Evolutionary conservation across 2,329 filamentous ascomycete genomes (phyloP).

Genomic region (Curvularia verruculosa): DNA sequence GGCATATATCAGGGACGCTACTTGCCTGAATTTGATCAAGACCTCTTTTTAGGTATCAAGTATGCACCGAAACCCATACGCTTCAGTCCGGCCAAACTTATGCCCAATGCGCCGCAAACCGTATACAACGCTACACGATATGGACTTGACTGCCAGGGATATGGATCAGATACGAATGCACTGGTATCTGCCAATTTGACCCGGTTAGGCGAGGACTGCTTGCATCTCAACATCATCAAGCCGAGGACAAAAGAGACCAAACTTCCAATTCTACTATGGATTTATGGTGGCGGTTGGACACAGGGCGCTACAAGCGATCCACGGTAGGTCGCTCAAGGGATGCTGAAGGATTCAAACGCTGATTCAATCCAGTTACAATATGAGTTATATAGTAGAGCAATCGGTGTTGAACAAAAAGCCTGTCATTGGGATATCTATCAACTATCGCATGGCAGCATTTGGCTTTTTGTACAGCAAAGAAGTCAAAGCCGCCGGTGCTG

Average conservation of each 20-base stretch:
- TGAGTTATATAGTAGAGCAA: conserved; percentile 41
- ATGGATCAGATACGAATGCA: conserved; percentile 34
- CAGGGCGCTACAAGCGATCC: conserved; percentile 43
- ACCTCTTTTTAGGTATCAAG: conserved; percentile 40
- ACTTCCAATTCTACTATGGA: conserved; percentile 41
- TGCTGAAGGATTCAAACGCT: neutral
- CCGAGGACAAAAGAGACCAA: conserved; percentile 25
- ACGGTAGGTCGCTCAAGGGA: conserved; percentile 20
- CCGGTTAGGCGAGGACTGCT: conserved; percentile 52
- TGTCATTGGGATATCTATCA: conserved; percentile 49
- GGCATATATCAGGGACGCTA: conserved; percentile 38
- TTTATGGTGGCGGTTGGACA: conserved; percentile 44
- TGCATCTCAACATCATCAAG: conserved; percentile 48
- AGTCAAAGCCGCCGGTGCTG: conserved; percentile 42
- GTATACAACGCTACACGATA: conserved; percentile 32
- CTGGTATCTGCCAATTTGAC: conserved; percentile 34
- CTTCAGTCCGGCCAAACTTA: conserved; percentile 31
- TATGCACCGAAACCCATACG: conserved; percentile 38
- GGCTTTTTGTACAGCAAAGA: conserved; percentile 56
- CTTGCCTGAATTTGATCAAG: conserved; percentile 37
- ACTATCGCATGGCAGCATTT: conserved; percentile 58
- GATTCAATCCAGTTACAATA: conserved; percentile 29
- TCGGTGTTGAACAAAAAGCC: conserved; percentile 40
- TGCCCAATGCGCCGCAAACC: conserved; percentile 16
- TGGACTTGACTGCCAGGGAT: conserved; percentile 37